Percentiles rank a stretch among this genome's conserved stretches.
phyloP scores from a whole-genome alignment of 352 stramenopile species.

The Achlya hypogyna region DNA sequence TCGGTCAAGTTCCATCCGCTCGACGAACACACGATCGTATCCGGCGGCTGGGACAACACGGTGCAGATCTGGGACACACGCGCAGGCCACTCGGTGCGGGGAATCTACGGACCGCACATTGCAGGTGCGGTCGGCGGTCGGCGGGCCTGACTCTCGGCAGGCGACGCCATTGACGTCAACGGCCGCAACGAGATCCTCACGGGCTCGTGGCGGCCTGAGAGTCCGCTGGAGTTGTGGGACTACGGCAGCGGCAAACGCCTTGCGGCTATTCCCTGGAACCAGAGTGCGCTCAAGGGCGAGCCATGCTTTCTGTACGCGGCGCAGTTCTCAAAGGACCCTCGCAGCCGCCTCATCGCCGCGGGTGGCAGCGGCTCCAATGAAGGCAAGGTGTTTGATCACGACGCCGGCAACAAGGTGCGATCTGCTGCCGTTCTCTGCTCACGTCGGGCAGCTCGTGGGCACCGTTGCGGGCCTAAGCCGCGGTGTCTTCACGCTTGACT shows the following conservation, averaged over 20 bases:
- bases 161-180: conserved; percentile 73
- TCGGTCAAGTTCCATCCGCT: conserved; percentile 81
- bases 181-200: conserved; percentile 70
- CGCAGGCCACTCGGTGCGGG: conserved; percentile 73
- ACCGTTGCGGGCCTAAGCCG: conserved; percentile 74
- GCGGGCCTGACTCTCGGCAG: conserved; percentile 14
- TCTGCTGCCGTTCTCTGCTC: not conserved
- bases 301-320: conserved; percentile 85
- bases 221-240: conserved; percentile 87
- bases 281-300: conserved; percentile 62
- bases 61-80: conserved; percentile 89
- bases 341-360: conserved; percentile 61
- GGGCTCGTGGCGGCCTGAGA: conserved; percentile 85
- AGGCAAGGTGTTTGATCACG: conserved; percentile 85
- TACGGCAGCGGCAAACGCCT: conserved; percentile 73
- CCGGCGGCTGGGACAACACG: conserved; percentile 89
- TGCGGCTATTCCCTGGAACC: conserved; percentile 76
- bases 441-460: conserved; percentile 41
- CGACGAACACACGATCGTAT: conserved; percentile 76
- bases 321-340: conserved; percentile 71
- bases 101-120: conserved; percentile 88
- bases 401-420: conserved; percentile 38
- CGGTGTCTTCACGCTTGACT: conserved; percentile 82
- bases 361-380: conserved; percentile 86
- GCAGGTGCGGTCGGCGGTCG: conserved; percentile 19